A percentile compares a stretch with the other conserved stretches of the same genome.
Evolutionary conservation across 2,329 filamentous ascomycete species (phyloP).

Genomic region (Colletotrichum sp.): DNA sequence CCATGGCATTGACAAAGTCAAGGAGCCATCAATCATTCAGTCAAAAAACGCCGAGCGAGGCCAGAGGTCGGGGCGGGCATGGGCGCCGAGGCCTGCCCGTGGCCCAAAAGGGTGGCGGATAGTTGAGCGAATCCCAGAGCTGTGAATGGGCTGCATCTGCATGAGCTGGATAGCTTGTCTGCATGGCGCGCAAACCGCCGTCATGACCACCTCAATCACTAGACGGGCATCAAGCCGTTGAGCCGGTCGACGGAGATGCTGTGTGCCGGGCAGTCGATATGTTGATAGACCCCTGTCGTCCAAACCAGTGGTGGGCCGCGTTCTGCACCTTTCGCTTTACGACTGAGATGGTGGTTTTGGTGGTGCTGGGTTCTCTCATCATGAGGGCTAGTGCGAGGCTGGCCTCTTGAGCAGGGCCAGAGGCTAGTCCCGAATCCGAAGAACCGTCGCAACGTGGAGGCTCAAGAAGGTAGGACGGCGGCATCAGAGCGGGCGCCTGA

Average conservation of each 20-base stretch:
- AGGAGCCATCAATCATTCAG: slow-evolving; percentile 10
- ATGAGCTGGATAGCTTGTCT: not conserved
- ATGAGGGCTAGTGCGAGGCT: not conserved
- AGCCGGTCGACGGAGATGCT: not conserved
- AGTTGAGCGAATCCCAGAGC: not conserved
- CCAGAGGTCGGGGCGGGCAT: not conserved
- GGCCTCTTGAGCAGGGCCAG: not conserved
- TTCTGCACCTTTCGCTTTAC: not conserved
- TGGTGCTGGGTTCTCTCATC: not conserved
- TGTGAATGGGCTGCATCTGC: not conserved
- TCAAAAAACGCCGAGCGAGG: not conserved
- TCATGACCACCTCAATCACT: not conserved
- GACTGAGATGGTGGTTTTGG: not conserved
- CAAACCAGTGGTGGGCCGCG: not conserved
- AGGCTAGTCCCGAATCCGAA: not conserved
- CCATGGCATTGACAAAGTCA: slow-evolving; percentile 10
- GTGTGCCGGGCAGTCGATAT: not conserved
- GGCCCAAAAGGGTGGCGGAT: not conserved
- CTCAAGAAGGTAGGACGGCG: slow-evolving; percentile 7
- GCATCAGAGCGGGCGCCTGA: slow-evolving; percentile 14
- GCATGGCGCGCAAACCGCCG: not conserved
- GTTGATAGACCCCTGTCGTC: not conserved
- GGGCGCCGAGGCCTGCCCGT: not conserved
- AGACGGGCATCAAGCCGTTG: not conserved
- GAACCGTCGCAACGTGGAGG: slow-evolving; percentile 11